Evolutionary conservation across 2,329 filamentous ascomycete species (phyloP).

Genomic region (Neocatenulostroma microsporum): DNA sequence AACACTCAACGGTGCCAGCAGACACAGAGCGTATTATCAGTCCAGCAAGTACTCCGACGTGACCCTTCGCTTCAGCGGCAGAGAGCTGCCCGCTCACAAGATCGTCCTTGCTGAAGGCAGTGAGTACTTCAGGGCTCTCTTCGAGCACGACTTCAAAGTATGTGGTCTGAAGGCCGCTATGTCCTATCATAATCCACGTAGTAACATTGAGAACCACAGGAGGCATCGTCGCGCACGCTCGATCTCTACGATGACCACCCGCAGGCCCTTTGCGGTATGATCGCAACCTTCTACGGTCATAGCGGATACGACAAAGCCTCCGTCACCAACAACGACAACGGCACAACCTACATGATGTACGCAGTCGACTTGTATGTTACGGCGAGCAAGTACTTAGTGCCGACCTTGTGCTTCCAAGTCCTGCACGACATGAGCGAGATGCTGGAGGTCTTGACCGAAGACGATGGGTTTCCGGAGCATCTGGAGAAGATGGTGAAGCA

Average conservation of each 20-base stretch:
- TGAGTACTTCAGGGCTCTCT: conserved; percentile 6
- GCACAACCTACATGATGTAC: not conserved
- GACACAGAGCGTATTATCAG: too few species aligned
- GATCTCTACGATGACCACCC: conserved; percentile 6
- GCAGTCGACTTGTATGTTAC: conserved; percentile 5
- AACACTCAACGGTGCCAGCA: too few species aligned
- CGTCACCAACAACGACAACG: not conserved
- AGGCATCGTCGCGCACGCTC: conserved; percentile 1
- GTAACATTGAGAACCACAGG: too few species aligned
- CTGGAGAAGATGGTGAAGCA: not conserved
- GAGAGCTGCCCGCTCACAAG: conserved; percentile 3
- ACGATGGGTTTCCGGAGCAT: not conserved
- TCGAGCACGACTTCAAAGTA: conserved; percentile 7
- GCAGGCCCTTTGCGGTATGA: conserved; percentile 3
- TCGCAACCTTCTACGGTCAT: conserved; percentile 6
- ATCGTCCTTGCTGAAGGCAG: conserved; percentile 1
- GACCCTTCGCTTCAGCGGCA: not conserved
- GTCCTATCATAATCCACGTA: not conserved
- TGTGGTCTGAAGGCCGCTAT: not conserved
- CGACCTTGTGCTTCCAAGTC: conserved; percentile 3
- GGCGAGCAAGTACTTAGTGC: conserved; percentile 9
- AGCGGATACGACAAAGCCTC: conserved; percentile 3
- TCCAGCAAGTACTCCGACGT: conserved; percentile 3
- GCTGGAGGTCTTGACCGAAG: not conserved
- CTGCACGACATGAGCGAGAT: not conserved